Evolutionary conservation across 768 basidiomycete genomes (phyloP).

Genomic region (Inosperma sp.): DNA sequence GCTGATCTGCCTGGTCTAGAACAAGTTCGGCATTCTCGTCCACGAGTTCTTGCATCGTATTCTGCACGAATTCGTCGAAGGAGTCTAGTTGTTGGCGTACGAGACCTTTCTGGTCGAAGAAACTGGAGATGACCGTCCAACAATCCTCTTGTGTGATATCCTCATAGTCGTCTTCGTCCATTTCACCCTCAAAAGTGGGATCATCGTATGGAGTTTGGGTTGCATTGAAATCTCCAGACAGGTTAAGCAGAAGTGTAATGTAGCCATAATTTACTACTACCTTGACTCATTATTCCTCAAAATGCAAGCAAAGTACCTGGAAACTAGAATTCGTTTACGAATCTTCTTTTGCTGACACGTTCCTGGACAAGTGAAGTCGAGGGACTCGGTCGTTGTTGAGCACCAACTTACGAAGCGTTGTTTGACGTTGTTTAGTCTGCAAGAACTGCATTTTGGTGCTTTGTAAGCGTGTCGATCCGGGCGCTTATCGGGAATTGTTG

Average conservation of each 20-base stretch:
- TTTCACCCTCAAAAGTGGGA: conserved; percentile 52
- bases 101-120: conserved; percentile 96
- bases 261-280: conserved; percentile 34
- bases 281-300: conserved; percentile 46
- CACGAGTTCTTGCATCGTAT: conserved; percentile 98
- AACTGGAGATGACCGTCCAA: conserved; percentile 93
- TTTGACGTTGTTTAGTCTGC: conserved; percentile 28
- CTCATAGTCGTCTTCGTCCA: conserved; percentile 59
- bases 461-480: background rate
- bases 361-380: conserved; percentile 2
- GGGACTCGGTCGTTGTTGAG: conserved; percentile 6
- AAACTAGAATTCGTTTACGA: conserved; percentile 2
- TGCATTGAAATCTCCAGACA: conserved; percentile 42
- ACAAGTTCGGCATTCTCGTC: conserved; percentile 96
- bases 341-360: background rate
- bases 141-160: conserved; percentile 91
- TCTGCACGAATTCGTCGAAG: conserved; percentile 98
- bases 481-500: conserved; percentile 2
- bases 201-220: conserved; percentile 58
- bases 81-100: conserved; percentile 97
- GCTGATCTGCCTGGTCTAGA: conserved; percentile 94
- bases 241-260: conserved; percentile 30
- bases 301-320: conserved; percentile 10
- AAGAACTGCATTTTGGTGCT: conserved; percentile 1
- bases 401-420: conserved; percentile 27